Percentiles rank a stretch among this genome's conserved stretches.
phyloP scores from a whole-genome alignment of 345 rosid genomes.

The Eucalyptus cladocalyx region DNA sequence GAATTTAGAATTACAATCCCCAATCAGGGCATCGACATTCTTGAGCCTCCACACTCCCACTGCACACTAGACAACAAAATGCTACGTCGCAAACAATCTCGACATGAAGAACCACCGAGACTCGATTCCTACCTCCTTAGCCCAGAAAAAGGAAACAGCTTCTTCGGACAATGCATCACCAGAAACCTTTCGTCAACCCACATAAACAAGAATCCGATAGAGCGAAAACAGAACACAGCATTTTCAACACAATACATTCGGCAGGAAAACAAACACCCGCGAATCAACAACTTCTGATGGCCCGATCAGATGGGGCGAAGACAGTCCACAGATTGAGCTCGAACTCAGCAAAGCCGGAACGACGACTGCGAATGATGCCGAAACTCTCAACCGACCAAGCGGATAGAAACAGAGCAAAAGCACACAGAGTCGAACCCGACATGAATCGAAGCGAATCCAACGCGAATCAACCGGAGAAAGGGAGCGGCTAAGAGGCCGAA shows the following conservation, averaged over 20 bases:
- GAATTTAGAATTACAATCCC: not conserved
- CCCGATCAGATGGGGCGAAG: not conserved
- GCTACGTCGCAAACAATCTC: rapidly evolving
- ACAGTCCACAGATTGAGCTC: rapidly evolving
- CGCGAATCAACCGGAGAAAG: not conserved
- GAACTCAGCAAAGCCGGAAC: rapidly evolving
- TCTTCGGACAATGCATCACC: not conserved
- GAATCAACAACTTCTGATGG: not conserved
- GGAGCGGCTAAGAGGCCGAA: not conserved
- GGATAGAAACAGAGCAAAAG: not conserved
- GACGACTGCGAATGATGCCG: not conserved
- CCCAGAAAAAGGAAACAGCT: not conserved
- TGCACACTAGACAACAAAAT: not conserved
- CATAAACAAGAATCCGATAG: not conserved
- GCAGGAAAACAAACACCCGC: not conserved
- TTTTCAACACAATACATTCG: not conserved
- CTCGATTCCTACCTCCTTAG: not conserved
- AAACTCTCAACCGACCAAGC: not conserved
- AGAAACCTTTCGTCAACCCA: not conserved
- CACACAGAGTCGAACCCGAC: not conserved
- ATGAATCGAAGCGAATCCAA: not conserved
- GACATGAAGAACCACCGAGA: not conserved
- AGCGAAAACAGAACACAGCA: not conserved
- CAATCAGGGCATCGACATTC: not conserved
- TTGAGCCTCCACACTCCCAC: not conserved